These are phyloP conservation scores for Cadophora gregata DNA, from an alignment of 2,329 filamentous ascomycete genomes.

Conservation along the genomic window DNA sequence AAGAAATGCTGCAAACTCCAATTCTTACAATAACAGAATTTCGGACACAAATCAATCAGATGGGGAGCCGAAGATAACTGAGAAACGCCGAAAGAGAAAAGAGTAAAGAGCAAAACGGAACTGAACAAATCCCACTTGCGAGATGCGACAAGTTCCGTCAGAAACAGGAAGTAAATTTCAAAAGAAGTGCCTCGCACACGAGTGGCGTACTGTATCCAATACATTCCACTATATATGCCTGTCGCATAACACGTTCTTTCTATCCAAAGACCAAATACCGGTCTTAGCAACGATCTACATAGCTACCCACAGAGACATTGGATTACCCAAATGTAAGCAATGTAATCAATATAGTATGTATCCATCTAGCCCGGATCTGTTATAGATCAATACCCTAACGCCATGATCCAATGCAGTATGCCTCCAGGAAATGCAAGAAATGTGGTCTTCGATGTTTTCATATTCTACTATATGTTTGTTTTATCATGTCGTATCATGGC, in stretches of 20 bases:
- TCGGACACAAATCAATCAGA: not conserved
- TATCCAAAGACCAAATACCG: not conserved
- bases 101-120: not conserved
- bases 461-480: not conserved
- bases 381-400: constrained; percentile 8
- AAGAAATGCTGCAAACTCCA: not conserved
- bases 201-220: not conserved
- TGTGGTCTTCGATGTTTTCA: not conserved
- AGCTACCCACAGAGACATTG: not conserved
- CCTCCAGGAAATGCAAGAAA: constrained; percentile 1
- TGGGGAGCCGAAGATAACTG: not conserved
- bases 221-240: not conserved
- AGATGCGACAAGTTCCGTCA: not conserved
- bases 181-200: not conserved
- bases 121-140: not conserved
- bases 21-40: not conserved
- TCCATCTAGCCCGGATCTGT: constrained; percentile 1
- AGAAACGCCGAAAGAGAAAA: not conserved
- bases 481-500: not conserved
- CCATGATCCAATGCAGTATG: constrained; percentile 4
- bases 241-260: not conserved
- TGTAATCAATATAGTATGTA: no score
- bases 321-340: not conserved
- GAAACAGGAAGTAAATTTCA: not conserved
- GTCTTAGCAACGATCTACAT: constrained; percentile 6